phyloP scores from a whole-genome alignment of 2,329 filamentous ascomycete species.

The Blastomyces parvus region DNA sequence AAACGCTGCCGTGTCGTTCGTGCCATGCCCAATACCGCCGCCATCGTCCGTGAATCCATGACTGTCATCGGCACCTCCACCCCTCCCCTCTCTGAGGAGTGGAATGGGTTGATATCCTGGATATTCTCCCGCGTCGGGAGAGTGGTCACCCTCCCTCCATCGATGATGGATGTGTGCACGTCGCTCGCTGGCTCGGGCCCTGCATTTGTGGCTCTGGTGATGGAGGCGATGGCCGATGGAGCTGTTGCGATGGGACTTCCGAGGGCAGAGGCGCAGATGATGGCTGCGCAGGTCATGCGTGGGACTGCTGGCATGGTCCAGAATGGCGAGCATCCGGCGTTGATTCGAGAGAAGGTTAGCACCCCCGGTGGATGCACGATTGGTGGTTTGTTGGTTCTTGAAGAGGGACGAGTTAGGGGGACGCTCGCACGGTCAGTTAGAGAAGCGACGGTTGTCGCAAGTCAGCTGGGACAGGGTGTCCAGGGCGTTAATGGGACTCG shows the following conservation, averaged over 20 bases:
- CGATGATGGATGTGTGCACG: slow-evolving; percentile 48
- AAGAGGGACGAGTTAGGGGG: slow-evolving; percentile 48
- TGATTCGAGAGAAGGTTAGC: slow-evolving; percentile 51
- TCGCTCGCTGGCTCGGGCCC: slow-evolving; percentile 53
- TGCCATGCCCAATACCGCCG: slow-evolving; percentile 78
- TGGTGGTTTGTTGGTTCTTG: slow-evolving; percentile 50
- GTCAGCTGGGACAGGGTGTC: slow-evolving; percentile 46
- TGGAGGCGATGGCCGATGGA: slow-evolving; percentile 52
- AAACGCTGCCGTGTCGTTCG: slow-evolving; percentile 51
- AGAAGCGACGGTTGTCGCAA: slow-evolving; percentile 51
- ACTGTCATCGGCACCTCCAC: slow-evolving; percentile 59
- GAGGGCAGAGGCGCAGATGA: slow-evolving; percentile 48
- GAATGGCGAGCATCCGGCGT: slow-evolving; percentile 50
- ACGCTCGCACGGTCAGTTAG: slow-evolving; percentile 47
- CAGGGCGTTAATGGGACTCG: slow-evolving; percentile 42
- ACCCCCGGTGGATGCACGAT: slow-evolving; percentile 57
- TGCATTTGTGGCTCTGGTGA: slow-evolving; percentile 51
- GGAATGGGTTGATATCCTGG: slow-evolving; percentile 42
- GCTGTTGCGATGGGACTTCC: slow-evolving; percentile 55
- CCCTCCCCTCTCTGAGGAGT: slow-evolving; percentile 38
- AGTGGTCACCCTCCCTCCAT: slow-evolving; percentile 43
- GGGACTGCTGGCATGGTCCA: slow-evolving; percentile 51
- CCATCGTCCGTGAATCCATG: slow-evolving; percentile 70
- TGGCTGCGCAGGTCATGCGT: slow-evolving; percentile 54
- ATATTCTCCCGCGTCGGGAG: slow-evolving; percentile 47